Percentiles rank a stretch among this genome's conserved stretches.
phyloP scores from a whole-genome alignment of 305 asterid genomes.

The Solanum hybrid region DNA sequence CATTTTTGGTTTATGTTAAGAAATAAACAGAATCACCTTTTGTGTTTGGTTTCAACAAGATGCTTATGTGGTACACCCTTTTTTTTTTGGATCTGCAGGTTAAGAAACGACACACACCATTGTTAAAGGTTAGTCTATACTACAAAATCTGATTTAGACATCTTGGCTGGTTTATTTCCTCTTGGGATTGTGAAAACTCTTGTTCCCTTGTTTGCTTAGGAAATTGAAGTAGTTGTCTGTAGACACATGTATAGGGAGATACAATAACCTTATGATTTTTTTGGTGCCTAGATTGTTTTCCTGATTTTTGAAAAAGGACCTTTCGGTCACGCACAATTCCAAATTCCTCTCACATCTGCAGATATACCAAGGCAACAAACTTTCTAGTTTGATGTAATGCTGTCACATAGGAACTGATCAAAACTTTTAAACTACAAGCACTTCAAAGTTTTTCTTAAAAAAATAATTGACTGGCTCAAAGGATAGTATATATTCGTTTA shows the following conservation, averaged over 20 bases:
- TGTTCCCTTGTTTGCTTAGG: not conserved
- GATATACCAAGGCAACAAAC: not conserved
- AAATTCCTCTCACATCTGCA: not conserved
- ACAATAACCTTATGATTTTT: not conserved
- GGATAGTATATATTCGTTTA: not conserved
- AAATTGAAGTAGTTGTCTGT: not conserved
- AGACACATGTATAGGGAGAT: not conserved
- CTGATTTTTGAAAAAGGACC: not conserved
- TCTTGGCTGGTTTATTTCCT: not conserved
- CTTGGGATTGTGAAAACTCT: not conserved
- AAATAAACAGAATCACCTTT: not conserved
- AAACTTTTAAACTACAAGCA: not conserved
- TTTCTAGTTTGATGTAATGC: not conserved
- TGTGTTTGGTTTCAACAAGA: not conserved
- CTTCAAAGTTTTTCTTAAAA: not conserved
- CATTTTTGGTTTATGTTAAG: not conserved
- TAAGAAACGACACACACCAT: slow-evolving; percentile 30
- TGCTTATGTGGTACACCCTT: not conserved
- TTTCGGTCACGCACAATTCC: not conserved
- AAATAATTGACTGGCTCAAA: not conserved
- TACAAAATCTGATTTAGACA: not conserved
- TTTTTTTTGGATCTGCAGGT: slow-evolving; percentile 24
- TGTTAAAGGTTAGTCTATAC: slow-evolving; percentile 26
- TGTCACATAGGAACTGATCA: not conserved
- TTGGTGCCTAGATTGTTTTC: not conserved